Evolutionary conservation across 2,329 filamentous ascomycete genomes (phyloP).

Genomic region (Phaeophleospora eucalypticola): DNA sequence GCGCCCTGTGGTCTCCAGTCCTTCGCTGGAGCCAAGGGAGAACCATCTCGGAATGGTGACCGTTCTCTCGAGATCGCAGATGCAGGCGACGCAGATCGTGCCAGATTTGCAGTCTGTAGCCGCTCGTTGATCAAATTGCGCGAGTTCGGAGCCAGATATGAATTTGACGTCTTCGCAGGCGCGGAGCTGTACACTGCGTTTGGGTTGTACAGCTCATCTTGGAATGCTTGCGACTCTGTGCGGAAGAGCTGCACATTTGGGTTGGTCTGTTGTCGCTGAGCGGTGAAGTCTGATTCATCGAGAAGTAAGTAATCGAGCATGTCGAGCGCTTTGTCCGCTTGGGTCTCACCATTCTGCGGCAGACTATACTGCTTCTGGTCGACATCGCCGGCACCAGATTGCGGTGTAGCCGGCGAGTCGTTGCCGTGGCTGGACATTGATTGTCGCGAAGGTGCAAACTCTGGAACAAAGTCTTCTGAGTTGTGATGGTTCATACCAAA

Average conservation of each 20-base stretch:
- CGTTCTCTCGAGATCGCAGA: constrained; percentile 57
- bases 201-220: constrained; percentile 79
- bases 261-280: constrained; percentile 33
- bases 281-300: constrained; percentile 49
- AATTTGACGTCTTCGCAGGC: constrained; percentile 57
- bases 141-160: constrained; percentile 46
- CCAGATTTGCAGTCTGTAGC: constrained; percentile 73
- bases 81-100: constrained; percentile 55
- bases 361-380: constrained; percentile 52
- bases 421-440: constrained; percentile 59
- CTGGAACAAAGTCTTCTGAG: constrained; percentile 48
- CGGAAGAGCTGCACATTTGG: constrained; percentile 69
- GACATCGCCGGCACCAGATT: constrained; percentile 47
- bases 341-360: constrained; percentile 51
- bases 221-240: constrained; percentile 80
- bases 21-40: constrained; percentile 44
- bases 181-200: constrained; percentile 59
- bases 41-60: constrained; percentile 76
- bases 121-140: constrained; percentile 67
- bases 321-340: constrained; percentile 2
- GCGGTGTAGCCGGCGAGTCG: constrained; percentile 60
- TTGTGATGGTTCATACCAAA: constrained; percentile 52
- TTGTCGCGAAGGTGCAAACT: constrained; percentile 51
- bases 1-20: constrained; percentile 40
- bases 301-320: constrained; percentile 63